Percentiles rank a stretch among this genome's conserved stretches.
Evolutionary conservation across 2,329 filamentous ascomycete genomes (phyloP).

Genomic region (Alternaria gaisen): DNA sequence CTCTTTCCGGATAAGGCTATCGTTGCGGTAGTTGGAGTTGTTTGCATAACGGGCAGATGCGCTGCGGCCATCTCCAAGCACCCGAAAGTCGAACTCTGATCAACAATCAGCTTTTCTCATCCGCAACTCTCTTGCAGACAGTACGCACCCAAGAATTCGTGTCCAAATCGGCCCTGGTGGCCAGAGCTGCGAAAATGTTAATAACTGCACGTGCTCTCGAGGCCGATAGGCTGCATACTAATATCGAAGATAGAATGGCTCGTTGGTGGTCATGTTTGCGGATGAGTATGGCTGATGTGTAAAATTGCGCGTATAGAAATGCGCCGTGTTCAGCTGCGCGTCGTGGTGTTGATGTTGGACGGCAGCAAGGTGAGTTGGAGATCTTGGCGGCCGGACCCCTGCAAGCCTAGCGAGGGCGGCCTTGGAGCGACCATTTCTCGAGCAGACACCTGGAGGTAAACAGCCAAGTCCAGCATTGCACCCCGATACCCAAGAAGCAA

Average conservation of each 20-base stretch:
- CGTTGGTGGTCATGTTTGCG: constrained; percentile 67
- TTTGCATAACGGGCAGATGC: constrained; percentile 97
- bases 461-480: constrained; percentile 39
- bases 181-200: constrained; percentile 74
- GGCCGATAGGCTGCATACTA: constrained; percentile 72
- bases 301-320: background rate
- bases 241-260: constrained; percentile 95
- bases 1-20: constrained; percentile 98
- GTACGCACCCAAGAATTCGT: constrained; percentile 88
- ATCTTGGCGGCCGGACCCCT: constrained; percentile 39
- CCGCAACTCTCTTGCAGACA: background rate
- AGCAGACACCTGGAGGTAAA: constrained; percentile 49
- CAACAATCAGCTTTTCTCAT: constrained; percentile 17
- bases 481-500: constrained; percentile 25
- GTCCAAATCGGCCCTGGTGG: constrained; percentile 95
- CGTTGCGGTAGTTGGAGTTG: constrained; percentile 99
- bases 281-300: background rate
- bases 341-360: constrained; percentile 15
- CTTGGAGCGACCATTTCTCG: constrained; percentile 41
- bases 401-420: constrained; percentile 29
- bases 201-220: constrained; percentile 23
- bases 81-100: constrained; percentile 93
- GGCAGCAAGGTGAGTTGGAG: constrained; percentile 24
- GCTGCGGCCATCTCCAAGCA: constrained; percentile 89
- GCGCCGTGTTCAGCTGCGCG: constrained; percentile 8